Base-by-base conservation (phyloP, 345 rosid species). In the Microcos paniculata region DNA sequence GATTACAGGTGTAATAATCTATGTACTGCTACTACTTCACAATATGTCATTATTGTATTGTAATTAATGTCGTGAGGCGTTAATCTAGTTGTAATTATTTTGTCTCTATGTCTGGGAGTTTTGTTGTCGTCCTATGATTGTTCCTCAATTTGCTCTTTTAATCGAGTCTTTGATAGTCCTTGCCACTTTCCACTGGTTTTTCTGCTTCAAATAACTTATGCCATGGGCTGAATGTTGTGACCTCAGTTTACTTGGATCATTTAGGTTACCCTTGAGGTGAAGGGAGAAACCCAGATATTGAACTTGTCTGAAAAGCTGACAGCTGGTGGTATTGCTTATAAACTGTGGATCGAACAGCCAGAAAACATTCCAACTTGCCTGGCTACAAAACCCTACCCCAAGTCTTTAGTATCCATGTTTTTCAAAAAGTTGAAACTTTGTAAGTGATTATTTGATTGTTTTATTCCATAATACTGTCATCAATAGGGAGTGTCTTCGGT, bases 211-310 rank as follows among this genome's bases (percentile, higher is more conserved):
- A 35, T 35, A 35, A 4, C 40, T 35, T 35, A 3, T 35, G 6
- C 40, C 40, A 35, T 63, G 57, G 13, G 72, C 24, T 28, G 18
- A 33, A 52, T 40, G 64, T 18, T 55, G 31, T 24, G 49, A 57
- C 8, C 28, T n/a, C 19, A 4, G 31, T 4, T 62, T 62, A 48
- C 0, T 63, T 12, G 49, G 38, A 26, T 6, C n/a, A 21, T 62
- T 53, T 66, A 92, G 98, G 98, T 95, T 16, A 93, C 99, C 13
- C 82, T 96, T n/a, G 97, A 96, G 81, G 97, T 93, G 86, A 93
- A 90, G 83, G 98, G 97, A 58, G 98, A 93, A 81, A 46, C 86
- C 4, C 98, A 93, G 83, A 83, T 92, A 35, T 13, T 77, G 91
- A 93, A 90, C 75, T 87, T 96, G 70, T 83, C 90, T 4, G 97